Percentiles rank a stretch among this genome's conserved stretches.
These are phyloP conservation scores for Cubamyces sp. DNA, from an alignment of 768 basidiomycete genomes.

Conservation along the genomic window DNA sequence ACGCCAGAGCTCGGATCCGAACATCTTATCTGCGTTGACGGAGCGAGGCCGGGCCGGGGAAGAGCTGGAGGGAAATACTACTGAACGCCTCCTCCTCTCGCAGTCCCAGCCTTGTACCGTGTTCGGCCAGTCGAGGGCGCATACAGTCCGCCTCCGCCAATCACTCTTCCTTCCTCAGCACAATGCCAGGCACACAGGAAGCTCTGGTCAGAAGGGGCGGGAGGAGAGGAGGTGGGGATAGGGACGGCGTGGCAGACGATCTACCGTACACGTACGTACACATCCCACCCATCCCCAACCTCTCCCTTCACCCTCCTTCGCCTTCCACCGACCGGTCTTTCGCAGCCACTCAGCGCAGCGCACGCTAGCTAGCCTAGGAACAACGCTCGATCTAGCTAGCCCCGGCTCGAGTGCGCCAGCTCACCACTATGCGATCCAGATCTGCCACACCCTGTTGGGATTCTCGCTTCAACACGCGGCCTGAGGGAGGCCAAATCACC, in stretches of 20 bases:
- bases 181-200: constrained; percentile 3
- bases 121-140: not conserved
- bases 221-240: not conserved
- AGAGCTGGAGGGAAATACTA: not conserved
- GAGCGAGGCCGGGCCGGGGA: not conserved
- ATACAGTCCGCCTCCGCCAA: not conserved
- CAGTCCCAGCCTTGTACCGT: not conserved
- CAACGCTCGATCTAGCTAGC: too few relatives aligned
- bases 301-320: not conserved
- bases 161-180: not conserved
- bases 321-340: not conserved
- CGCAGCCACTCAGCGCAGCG: too few relatives aligned
- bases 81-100: not conserved
- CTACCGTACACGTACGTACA: not conserved
- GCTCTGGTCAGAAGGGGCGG: too few relatives aligned
- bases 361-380: too few relatives aligned
- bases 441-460: too few relatives aligned
- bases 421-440: too few relatives aligned
- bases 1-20: too few relatives aligned
- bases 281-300: not conserved
- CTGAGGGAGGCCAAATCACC: too few relatives aligned
- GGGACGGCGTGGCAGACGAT: not conserved
- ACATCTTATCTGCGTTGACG: too few relatives aligned
- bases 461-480: too few relatives aligned
- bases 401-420: too few relatives aligned